These are phyloP conservation scores for Fusarium luffae DNA, from an alignment of 2,329 filamentous ascomycete genomes.

Conservation along the genomic window DNA sequence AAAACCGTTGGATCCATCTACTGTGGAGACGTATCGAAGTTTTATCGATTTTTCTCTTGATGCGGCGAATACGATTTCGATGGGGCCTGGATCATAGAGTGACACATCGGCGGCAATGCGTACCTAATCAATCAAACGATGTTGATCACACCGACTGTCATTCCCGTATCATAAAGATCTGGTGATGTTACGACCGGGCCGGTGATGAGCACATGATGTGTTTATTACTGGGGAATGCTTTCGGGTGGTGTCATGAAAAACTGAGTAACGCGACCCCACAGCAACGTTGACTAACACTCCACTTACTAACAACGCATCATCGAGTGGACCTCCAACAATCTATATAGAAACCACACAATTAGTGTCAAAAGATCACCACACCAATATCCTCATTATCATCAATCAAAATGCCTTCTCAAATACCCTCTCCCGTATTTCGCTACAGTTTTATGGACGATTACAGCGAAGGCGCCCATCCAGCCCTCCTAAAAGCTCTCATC, in stretches of 20 bases:
- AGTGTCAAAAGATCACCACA: background rate
- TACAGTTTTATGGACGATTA: slow-evolving; percentile 65
- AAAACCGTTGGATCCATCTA: slow-evolving; percentile 44
- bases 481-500: slow-evolving; percentile 59
- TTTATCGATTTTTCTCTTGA: slow-evolving; percentile 50
- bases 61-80: slow-evolving; percentile 37
- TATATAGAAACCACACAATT: slow-evolving; percentile 32
- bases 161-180: too few species aligned
- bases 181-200: background rate
- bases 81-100: background rate
- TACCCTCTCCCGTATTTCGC: slow-evolving; percentile 27
- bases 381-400: background rate
- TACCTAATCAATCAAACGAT: too few species aligned
- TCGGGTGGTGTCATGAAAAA: slow-evolving; percentile 29
- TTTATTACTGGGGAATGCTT: slow-evolving; percentile 5
- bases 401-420: slow-evolving; percentile 38
- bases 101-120: too few species aligned
- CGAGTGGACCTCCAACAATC: slow-evolving; percentile 18
- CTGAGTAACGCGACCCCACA: slow-evolving; percentile 38
- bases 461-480: slow-evolving; percentile 62
- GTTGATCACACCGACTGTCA: too few species aligned
- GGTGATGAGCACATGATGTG: slow-evolving; percentile 17
- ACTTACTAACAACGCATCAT: slow-evolving; percentile 40
- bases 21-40: slow-evolving; percentile 48
- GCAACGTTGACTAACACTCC: slow-evolving; percentile 36